phyloP scores from a whole-genome alignment of 352 stramenopile genomes.

The Globisporangium cystogenes region DNA sequence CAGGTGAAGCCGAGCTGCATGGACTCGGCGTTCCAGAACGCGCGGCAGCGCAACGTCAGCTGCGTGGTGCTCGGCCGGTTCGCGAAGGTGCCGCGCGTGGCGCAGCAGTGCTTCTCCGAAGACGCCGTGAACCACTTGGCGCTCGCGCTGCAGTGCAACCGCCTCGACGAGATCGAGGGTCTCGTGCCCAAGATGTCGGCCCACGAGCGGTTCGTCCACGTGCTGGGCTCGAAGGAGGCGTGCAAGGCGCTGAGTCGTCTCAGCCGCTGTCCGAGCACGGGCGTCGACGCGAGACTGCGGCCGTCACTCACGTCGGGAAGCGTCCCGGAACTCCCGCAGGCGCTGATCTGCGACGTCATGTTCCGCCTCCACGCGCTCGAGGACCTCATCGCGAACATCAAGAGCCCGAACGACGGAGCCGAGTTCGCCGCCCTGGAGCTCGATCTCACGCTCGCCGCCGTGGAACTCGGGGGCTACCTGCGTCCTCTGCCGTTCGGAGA shows the following conservation, averaged over 20 bases:
- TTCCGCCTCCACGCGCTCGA: slow-evolving; percentile 60
- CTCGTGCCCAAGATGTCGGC: slow-evolving; percentile 18
- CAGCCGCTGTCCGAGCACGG: slow-evolving; percentile 31
- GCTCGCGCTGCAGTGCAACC: slow-evolving; percentile 69
- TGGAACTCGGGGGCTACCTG: slow-evolving; percentile 58
- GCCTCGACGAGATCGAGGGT: slow-evolving; percentile 55
- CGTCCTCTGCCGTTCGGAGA: slow-evolving; percentile 58
- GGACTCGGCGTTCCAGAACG: slow-evolving; percentile 37
- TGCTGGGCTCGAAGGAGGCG: slow-evolving; percentile 40
- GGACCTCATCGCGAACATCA: slow-evolving; percentile 56
- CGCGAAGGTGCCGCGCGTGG: slow-evolving; percentile 29
- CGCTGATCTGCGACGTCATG: slow-evolving; percentile 59
- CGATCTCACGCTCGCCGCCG: slow-evolving; percentile 32
- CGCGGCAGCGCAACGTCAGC: slow-evolving; percentile 61
- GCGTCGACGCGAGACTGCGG: slow-evolving; percentile 28
- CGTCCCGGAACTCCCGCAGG: slow-evolving; percentile 47
- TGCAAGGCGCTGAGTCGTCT: slow-evolving; percentile 58
- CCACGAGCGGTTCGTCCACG: slow-evolving; percentile 37
- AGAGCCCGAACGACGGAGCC: slow-evolving; percentile 33
- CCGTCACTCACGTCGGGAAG: slow-evolving; percentile 40
- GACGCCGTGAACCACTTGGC: slow-evolving; percentile 55
- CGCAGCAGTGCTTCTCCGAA: slow-evolving; percentile 45
- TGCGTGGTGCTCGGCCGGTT: slow-evolving; percentile 61
- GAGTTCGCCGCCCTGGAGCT: slow-evolving; percentile 41
- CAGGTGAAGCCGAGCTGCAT: slow-evolving; percentile 54